Percentiles rank a stretch among this genome's conserved stretches.
phyloP scores from a whole-genome alignment of 495 filamentous ascomycete species.

The Xylaria telfairii region DNA sequence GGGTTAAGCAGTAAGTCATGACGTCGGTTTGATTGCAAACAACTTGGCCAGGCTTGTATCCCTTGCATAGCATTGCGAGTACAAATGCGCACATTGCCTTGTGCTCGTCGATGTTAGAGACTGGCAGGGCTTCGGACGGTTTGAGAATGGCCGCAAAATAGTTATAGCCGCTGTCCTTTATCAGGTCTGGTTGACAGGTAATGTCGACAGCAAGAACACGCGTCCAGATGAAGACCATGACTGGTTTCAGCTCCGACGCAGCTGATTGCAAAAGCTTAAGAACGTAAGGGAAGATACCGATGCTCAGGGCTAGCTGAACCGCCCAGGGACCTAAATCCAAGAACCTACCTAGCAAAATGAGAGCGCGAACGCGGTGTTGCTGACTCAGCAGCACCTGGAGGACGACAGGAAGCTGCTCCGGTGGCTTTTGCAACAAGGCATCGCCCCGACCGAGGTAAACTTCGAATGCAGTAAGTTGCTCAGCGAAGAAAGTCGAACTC shows the following conservation, averaged over 20 bases:
- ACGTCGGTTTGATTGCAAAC: constrained; percentile 86
- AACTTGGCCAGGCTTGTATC: constrained; percentile 85
- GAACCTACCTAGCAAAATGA: constrained; percentile 93
- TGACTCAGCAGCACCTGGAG: constrained; percentile 95
- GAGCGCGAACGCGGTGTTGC: constrained; percentile 87
- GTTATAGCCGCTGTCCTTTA: constrained; percentile 95
- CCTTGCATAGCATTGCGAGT: constrained; percentile 93
- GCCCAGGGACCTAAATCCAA: constrained; percentile 97
- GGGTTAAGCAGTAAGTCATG: constrained; percentile 80
- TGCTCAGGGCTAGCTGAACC: constrained; percentile 92
- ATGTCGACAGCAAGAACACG: constrained; percentile 94
- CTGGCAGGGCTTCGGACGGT: constrained; percentile 79
- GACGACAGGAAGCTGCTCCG: constrained; percentile 94
- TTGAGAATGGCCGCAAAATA: constrained; percentile 94
- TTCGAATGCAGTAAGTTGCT: constrained; percentile 97
- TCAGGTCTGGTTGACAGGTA: constrained; percentile 86
- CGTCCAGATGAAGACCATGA: constrained; percentile 99
- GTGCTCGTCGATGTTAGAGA: constrained; percentile 86
- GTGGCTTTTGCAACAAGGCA: constrained; percentile 80
- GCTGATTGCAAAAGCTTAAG: constrained; percentile 95
- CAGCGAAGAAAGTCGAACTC: constrained; percentile 94
- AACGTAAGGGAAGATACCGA: constrained; percentile 98
- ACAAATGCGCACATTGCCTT: constrained; percentile 99
- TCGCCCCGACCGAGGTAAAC: constrained; percentile 89
- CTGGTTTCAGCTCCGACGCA: constrained; percentile 91